A percentile compares a stretch with the other conserved stretches of the same genome.
Conservation (phyloP, 495 filamentous ascomycete species). For the Sordaria brevicollis region DNA sequence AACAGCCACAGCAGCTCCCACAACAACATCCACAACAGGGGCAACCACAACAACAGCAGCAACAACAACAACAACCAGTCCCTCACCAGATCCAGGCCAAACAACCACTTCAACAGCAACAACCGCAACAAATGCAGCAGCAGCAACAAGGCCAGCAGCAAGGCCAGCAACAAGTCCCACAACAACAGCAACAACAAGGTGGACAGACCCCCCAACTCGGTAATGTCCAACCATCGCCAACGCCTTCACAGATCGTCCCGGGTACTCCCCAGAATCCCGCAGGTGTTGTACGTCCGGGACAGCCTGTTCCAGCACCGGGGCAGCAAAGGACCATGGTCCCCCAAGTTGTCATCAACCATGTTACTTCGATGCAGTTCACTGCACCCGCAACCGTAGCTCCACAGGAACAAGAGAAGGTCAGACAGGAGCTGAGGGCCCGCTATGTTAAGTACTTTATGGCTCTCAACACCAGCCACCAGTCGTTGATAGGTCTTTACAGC, state of each 20-base stretch:
- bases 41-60: slow-evolving; percentile 3
- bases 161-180: slow-evolving; percentile 2
- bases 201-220: neutral
- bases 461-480: slow-evolving; percentile 7
- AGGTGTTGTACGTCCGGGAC: neutral
- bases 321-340: slow-evolving; percentile 11
- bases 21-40: slow-evolving; percentile 15
- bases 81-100: slow-evolving; percentile 3
- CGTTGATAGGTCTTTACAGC: slow-evolving; percentile 10
- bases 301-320: slow-evolving; percentile 1
- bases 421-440: slow-evolving; percentile 18
- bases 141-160: slow-evolving; percentile 3
- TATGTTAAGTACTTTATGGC: slow-evolving; percentile 22
- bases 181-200: slow-evolving; percentile 3
- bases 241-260: neutral
- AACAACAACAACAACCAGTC: slow-evolving; percentile 6
- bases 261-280: neutral
- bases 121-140: slow-evolving; percentile 6
- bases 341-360: slow-evolving; percentile 22
- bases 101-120: slow-evolving; percentile 6
- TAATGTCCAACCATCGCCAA: neutral
- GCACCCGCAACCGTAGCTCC: slow-evolving; percentile 9
- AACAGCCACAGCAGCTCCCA: slow-evolving; percentile 17
- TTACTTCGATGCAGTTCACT: slow-evolving; percentile 25
- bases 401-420: slow-evolving; percentile 18